phyloP scores from a whole-genome alignment of 2,329 filamentous ascomycete species.

The Claviceps fusiformis region DNA sequence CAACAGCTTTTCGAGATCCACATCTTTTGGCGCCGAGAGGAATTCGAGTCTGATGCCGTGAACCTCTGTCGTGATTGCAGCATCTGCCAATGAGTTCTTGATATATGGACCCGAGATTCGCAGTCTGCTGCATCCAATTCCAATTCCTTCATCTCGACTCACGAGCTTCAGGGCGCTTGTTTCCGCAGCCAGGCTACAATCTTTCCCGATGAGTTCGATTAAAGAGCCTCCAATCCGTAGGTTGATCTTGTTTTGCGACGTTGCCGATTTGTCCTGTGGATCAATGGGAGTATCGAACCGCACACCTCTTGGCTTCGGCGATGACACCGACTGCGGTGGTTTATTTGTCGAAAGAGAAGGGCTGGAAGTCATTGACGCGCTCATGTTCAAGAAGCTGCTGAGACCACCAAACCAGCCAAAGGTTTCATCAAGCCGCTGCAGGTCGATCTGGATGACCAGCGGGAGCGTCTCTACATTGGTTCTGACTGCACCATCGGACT shows the following conservation, averaged over 20 bases:
- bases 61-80: constrained; percentile 50
- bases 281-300: constrained; percentile 42
- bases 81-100: constrained; percentile 35
- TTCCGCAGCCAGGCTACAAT: constrained; percentile 59
- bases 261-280: constrained; percentile 31
- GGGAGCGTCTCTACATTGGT: constrained; percentile 65
- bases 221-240: constrained; percentile 61
- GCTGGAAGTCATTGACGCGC: constrained; percentile 67
- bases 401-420: constrained; percentile 82
- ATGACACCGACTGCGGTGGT: constrained; percentile 22
- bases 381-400: constrained; percentile 80
- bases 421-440: constrained; percentile 72
- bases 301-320: constrained; percentile 39
- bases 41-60: constrained; percentile 60
- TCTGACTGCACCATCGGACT: constrained; percentile 29
- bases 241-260: constrained; percentile 54
- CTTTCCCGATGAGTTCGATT: constrained; percentile 64
- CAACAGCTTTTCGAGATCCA: constrained; percentile 69
- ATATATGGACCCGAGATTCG: constrained; percentile 58
- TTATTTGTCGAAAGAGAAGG: constrained; percentile 33
- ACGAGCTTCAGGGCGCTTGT: constrained; percentile 75
- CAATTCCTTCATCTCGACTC: constrained; percentile 58
- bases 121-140: constrained; percentile 62
- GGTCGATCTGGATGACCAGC: constrained; percentile 60
- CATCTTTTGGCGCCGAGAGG: constrained; percentile 56